Conservation (phyloP, 345 rosid genomes). For the Orychophragmus violaceus region DNA sequence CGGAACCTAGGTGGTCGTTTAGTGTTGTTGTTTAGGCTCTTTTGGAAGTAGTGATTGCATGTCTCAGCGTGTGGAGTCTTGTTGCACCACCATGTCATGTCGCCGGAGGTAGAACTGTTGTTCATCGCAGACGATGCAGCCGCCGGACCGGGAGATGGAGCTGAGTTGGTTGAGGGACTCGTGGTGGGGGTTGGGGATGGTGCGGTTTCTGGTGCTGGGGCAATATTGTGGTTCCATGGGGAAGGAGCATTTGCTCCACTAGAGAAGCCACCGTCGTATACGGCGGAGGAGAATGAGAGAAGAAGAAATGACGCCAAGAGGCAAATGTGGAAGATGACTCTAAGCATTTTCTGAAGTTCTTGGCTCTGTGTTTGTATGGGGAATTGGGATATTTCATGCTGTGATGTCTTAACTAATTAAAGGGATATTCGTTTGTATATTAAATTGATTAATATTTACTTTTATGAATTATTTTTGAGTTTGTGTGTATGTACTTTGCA, state of each 20-base stretch:
- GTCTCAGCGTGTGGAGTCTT: constrained; percentile 63
- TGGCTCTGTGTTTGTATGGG: constrained; percentile 24
- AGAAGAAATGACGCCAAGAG: constrained; percentile 23
- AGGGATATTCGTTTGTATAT: background rate
- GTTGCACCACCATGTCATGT: constrained; percentile 58
- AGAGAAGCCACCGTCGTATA: background rate
- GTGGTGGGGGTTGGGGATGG: background rate
- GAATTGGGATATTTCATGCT: constrained; percentile 10
- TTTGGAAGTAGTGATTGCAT: constrained; percentile 45
- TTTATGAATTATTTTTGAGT: background rate
- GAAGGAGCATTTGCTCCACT: background rate
- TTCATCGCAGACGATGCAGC: background rate
- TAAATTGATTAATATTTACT: background rate
- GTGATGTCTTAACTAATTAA: constrained; percentile 30
- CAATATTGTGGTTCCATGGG: background rate
- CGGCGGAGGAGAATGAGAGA: constrained; percentile 3
- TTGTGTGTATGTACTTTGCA: constrained; percentile 20
- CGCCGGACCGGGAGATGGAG: background rate
- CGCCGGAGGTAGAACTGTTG: background rate
- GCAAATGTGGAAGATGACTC: constrained; percentile 25
- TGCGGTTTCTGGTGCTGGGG: background rate
- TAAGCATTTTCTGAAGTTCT: constrained; percentile 16
- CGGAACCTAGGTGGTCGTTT: constrained; percentile 31
- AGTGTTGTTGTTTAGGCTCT: constrained; percentile 18
- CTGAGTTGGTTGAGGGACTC: background rate